Evolutionary conservation across 768 basidiomycete genomes (phyloP), one percentile per base, ranked within the genome.

Genomic region (Pleurotus sapidus): DNA sequence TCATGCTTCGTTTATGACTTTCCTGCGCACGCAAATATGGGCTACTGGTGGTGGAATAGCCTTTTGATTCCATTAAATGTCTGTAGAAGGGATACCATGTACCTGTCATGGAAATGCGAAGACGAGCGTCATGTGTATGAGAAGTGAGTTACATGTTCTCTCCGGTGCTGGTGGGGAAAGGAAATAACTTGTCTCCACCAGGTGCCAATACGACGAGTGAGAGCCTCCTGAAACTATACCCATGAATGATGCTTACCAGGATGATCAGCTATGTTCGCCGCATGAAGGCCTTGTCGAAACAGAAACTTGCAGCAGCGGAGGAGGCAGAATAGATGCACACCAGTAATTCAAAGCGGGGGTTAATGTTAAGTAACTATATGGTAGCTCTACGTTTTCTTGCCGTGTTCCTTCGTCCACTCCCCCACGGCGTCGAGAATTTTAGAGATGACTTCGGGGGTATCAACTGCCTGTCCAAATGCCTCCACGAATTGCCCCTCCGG

Each of bases 151-250:
- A 11, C 11, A 20, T 20, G 17, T 30, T 45, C 40, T 43, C 46
- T 46, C 20, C 20, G 7, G 42, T 34, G 25, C 45, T n/a, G 18
- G 40, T 15, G 17, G 30, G 27, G 9, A 6, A 34, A 7, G 30
- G 30, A 6, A 45, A 11, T 49, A 39, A 27, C 38, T 55, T 12
- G 27, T 34, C 39, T 46, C 47, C 49, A 56, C 23, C 24, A 96
- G 93, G 74, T 96, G 94, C 68, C 94, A 97, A 74, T 95, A 94
- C 68, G 91, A 95, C 63, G 94, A 97, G 94, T 95, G 71, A 69
- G 89, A 83, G 30, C 30, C 1, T 30, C 9, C 11, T 34, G 9
- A 11, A 3, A 34, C 30, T 34, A 34, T 8, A 11, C 30, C 9
- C 11, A 34, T 34, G 30, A 34, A 34, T 11, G 3, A 4, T 34